Evolutionary conservation across 75 land plant species (phyloP), one percentile per base, ranked within the genome.

Genomic region (Pinus taeda): DNA sequence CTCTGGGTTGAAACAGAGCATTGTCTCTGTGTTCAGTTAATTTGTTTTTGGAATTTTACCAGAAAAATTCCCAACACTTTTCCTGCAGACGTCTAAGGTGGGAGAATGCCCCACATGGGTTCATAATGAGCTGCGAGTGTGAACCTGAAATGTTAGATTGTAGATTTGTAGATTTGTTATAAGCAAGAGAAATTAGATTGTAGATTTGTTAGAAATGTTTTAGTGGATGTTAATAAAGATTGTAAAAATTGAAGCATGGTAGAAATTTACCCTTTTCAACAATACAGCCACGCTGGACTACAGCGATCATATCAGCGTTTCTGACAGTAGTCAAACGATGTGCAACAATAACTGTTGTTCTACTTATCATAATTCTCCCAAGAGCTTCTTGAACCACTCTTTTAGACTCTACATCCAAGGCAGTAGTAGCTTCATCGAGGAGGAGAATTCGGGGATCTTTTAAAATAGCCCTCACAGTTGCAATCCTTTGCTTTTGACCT

Each of bases 381-480:
- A 91, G 84, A 33, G 93, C 96, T 42, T 93, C 93, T 78, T 93
- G 93, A 20, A 91, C 93, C 15, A 89, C 60, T 17, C 82, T 81
- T 75, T 93, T 92, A 6, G 93, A 93, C 76, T 85, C 93, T 1
- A 87, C 85, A 85, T 93, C 95, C 65, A 93, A 75, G 0, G 95
- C 93, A 76, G 91, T 93, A 59, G 93, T 93, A 14, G 95, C 95
- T 80, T 93, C 95, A 81, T 93, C 95, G 17, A 93, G 86, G 20
- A 93, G 90, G 8, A 93, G 83, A 22, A 93, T 90, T 59, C 71
- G 75, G 1, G 93, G 96, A 71, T 91, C 85, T 82, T 89, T 93
- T 60, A 93, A 67, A 37, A 93, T 91, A n/a, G 96, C 93, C 24
- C 93, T 80, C 14, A 93, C 90, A 59, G 91, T 91, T 36, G 95